A percentile compares a stretch with the other conserved stretches of the same genome.
Conservation (phyloP, 2,329 filamentous ascomycete species). For the Talaromyces marneffei region DNA sequence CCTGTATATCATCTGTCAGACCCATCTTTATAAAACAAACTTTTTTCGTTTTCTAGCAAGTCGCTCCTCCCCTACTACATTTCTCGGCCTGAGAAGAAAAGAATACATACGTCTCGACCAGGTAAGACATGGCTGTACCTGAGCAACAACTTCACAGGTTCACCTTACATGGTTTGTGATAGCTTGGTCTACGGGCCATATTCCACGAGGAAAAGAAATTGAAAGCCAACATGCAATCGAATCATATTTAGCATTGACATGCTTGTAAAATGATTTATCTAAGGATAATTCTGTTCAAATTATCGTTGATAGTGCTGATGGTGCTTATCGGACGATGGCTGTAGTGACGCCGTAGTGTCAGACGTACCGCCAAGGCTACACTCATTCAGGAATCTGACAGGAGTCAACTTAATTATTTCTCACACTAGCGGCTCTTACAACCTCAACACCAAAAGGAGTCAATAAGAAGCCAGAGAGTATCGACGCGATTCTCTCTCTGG, state of each 20-base stretch:
- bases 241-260: not conserved
- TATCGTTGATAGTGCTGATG: not conserved
- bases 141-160: not conserved
- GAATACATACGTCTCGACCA: not conserved
- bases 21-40: slow-evolving; percentile 13
- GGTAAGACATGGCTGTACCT: not conserved
- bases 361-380: slow-evolving; percentile 3
- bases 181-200: too few relatives aligned
- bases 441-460: not conserved
- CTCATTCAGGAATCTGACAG: slow-evolving; percentile 1
- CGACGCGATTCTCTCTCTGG: not conserved
- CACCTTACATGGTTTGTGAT: not conserved
- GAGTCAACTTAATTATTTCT: slow-evolving; percentile 4
- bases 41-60: not conserved
- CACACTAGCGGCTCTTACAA: not conserved
- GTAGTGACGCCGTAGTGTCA: too few relatives aligned
- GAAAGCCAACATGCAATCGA: not conserved
- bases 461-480: not conserved
- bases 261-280: not conserved
- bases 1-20: slow-evolving; percentile 38
- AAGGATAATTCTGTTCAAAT: too few relatives aligned
- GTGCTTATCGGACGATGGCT: not conserved
- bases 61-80: not conserved
- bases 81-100: not conserved
- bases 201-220: not conserved